A percentile compares a stretch with the other conserved stretches of the same genome.
phyloP scores from a whole-genome alignment of 2,329 filamentous ascomycete species.

The Apiospora kogelbergensis region DNA sequence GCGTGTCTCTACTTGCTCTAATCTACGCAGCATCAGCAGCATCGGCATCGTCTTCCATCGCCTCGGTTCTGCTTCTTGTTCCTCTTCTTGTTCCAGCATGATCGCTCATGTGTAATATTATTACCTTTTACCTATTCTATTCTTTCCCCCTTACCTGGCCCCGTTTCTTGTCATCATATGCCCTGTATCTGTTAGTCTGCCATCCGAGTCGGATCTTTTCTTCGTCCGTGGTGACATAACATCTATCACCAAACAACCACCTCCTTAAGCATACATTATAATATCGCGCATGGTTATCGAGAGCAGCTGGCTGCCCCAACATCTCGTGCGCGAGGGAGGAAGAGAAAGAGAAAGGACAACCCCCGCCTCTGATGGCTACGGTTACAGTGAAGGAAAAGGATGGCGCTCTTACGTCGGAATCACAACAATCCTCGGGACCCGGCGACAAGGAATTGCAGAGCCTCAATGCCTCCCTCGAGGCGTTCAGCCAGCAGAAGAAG shows the following conservation, averaged over 20 bases:
- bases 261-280: neutral
- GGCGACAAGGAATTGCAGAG: neutral
- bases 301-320: neutral
- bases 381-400: neutral
- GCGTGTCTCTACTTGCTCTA: neutral
- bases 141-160: neutral
- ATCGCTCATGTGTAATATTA: neutral
- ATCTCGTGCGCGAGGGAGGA: neutral
- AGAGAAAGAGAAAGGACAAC: neutral
- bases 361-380: slow-evolving; percentile 3
- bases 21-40: neutral
- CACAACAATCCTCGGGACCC: neutral
- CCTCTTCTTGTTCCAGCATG: neutral
- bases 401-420: neutral
- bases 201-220: neutral
- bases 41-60: neutral
- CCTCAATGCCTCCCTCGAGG: neutral
- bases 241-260: neutral
- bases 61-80: neutral
- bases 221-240: neutral
- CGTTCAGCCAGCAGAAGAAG: neutral
- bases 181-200: neutral
- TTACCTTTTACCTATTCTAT: neutral
- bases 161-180: neutral
- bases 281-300: neutral